These are phyloP conservation scores for Kwoniella botswanensis DNA, from an alignment of 768 basidiomycete species.

Conservation along the genomic window DNA sequence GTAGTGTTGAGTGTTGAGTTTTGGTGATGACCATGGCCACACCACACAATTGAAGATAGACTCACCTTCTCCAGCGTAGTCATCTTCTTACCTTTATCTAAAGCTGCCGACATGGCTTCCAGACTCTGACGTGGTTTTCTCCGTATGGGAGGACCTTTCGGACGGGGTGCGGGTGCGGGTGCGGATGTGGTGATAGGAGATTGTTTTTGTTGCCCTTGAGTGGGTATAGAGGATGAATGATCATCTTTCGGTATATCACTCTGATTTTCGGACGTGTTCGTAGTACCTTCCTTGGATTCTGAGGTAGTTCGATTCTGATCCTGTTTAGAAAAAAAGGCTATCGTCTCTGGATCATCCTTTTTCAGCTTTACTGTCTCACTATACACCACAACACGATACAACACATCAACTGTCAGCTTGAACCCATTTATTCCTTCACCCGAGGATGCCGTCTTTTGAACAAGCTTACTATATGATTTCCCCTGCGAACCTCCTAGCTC, in stretches of 20 bases:
- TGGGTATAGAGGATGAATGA: neutral
- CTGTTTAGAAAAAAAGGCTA: conserved; percentile 27
- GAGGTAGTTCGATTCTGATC: too few species aligned
- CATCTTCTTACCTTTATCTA: conserved; percentile 56
- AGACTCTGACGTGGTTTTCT: conserved; percentile 52
- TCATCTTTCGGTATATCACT: neutral
- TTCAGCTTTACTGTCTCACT: conserved; percentile 50
- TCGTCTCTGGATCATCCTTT: conserved; percentile 46
- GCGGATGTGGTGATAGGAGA: neutral
- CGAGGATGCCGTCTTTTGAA: neutral
- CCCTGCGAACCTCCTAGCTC: conserved; percentile 52
- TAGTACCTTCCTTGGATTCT: too few species aligned
- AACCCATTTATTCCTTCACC: neutral
- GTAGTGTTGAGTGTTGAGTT: too few species aligned
- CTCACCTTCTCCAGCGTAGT: conserved; percentile 56
- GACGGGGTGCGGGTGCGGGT: conserved; percentile 11
- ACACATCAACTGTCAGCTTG: conserved; percentile 1
- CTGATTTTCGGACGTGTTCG: too few species aligned
- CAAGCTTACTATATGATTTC: conserved; percentile 49
- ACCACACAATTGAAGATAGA: neutral
- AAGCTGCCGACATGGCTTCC: conserved; percentile 50
- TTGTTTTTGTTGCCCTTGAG: neutral
- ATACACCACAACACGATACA: neutral
- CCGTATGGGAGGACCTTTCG: conserved; percentile 29
- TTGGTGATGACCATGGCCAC: too few species aligned